Conservation (phyloP, 1,284 basidiomycete genomes). For the Mycena sp. region DNA sequence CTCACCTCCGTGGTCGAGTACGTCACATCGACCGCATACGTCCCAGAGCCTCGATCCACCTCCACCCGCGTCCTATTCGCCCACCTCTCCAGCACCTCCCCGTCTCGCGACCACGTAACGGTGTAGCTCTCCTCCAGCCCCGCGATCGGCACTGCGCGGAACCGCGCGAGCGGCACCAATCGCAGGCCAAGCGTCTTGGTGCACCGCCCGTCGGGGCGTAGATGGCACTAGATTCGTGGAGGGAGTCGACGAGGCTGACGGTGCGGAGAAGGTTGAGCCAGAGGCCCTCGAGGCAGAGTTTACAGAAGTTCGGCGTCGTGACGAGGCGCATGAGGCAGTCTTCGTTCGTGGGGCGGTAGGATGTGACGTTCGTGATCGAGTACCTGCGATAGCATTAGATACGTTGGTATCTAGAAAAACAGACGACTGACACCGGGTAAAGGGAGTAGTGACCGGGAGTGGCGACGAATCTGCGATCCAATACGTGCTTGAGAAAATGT, state of each 20-base stretch:
- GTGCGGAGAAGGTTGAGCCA: constrained; percentile 71
- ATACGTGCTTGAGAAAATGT: not conserved
- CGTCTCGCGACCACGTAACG: constrained; percentile 63
- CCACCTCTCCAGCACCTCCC: constrained; percentile 50
- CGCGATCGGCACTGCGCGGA: constrained; percentile 48
- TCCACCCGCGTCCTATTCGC: constrained; percentile 59
- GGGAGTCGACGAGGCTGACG: constrained; percentile 67
- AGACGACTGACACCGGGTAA: constrained; percentile 69
- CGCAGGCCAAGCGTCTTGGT: constrained; percentile 48
- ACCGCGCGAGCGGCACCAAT: constrained; percentile 69
- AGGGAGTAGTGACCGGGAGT: constrained; percentile 71
- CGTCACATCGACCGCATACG: constrained; percentile 56
- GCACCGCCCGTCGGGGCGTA: constrained; percentile 11
- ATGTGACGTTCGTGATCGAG: constrained; percentile 66
- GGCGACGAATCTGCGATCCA: constrained; percentile 65
- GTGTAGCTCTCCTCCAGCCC: constrained; percentile 58
- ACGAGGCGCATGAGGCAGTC: constrained; percentile 87
- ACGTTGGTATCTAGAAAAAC: too few relatives aligned
- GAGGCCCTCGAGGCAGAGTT: constrained; percentile 77
- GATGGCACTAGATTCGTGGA: constrained; percentile 49
- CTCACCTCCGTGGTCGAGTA: constrained; percentile 69
- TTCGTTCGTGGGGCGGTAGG: constrained; percentile 83
- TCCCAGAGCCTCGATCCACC: constrained; percentile 48
- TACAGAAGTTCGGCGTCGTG: constrained; percentile 77
- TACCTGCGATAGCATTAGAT: constrained; percentile 51